Percentiles rank a stretch among this genome's conserved stretches.
Conservation (phyloP, 1,284 basidiomycete species). For the Pyrrhoderma lamaoense region DNA sequence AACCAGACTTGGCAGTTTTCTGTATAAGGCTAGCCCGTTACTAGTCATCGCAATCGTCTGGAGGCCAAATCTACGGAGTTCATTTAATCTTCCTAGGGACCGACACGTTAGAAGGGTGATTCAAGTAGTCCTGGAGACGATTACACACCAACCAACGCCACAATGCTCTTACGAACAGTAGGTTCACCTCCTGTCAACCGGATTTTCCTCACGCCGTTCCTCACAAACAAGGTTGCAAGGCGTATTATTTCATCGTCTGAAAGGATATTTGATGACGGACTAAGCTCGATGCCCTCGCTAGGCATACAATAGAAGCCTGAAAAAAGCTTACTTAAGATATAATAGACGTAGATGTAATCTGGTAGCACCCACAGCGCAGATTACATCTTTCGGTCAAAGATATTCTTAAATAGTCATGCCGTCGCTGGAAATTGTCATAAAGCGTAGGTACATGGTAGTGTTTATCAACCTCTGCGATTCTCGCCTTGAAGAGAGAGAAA, state of each 20-base stretch:
- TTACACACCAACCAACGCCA: constrained; percentile 55
- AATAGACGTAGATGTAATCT: constrained; percentile 1
- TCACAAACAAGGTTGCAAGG: constrained; percentile 72
- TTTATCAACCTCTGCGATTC: constrained; percentile 4
- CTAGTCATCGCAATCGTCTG: constrained; percentile 80
- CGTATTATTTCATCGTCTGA: constrained; percentile 72
- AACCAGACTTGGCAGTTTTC: constrained; percentile 62
- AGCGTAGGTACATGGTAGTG: constrained; percentile 34
- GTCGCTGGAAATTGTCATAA: constrained; percentile 60
- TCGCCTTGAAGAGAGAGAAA: background rate
- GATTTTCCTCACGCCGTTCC: constrained; percentile 80
- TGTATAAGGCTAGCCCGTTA: constrained; percentile 73
- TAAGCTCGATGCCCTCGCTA: constrained; percentile 69
- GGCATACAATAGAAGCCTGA: constrained; percentile 90
- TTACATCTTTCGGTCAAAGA: constrained; percentile 86
- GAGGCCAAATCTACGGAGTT: constrained; percentile 53
- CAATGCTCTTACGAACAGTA: constrained; percentile 74
- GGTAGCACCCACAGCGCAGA: constrained; percentile 59
- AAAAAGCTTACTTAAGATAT: background rate
- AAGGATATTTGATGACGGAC: constrained; percentile 62
- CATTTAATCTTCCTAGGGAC: constrained; percentile 44
- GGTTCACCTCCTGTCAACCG: constrained; percentile 86
- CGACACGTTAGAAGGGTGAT: constrained; percentile 13
- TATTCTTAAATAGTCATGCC: constrained; percentile 79
- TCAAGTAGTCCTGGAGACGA: constrained; percentile 22